Conservation (phyloP, 305 asterid species). For the Solanum chacoense region DNA sequence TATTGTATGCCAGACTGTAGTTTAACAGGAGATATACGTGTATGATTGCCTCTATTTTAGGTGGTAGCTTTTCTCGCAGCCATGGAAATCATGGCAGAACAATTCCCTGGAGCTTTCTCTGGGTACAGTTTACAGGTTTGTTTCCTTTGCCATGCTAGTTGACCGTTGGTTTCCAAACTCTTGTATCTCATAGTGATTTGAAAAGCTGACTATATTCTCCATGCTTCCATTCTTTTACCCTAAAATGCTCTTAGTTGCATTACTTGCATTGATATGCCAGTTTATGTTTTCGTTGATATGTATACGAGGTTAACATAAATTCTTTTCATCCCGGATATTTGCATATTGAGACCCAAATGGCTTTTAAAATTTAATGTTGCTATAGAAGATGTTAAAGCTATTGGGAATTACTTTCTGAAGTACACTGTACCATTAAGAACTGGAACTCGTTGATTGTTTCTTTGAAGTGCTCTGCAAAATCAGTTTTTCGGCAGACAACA, state of each 20-base stretch:
- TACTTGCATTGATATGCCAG: background rate
- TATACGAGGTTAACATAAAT: background rate
- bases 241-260: background rate
- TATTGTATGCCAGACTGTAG: background rate
- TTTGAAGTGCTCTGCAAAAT: background rate
- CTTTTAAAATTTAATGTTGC: background rate
- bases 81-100: constrained; percentile 78
- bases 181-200: background rate
- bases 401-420: background rate
- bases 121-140: constrained; percentile 74
- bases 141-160: background rate
- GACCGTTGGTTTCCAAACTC: background rate
- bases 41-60: constrained; percentile 23
- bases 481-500: background rate
- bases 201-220: background rate
- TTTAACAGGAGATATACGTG: background rate
- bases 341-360: background rate
- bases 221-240: background rate
- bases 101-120: constrained; percentile 94
- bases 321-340: background rate
- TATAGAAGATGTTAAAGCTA: background rate
- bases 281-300: background rate
- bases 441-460: background rate
- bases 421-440: background rate
- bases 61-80: constrained; percentile 98